Conservation (phyloP, 2,329 filamentous ascomycete species). For the Paracoccidioides brasiliensis region DNA sequence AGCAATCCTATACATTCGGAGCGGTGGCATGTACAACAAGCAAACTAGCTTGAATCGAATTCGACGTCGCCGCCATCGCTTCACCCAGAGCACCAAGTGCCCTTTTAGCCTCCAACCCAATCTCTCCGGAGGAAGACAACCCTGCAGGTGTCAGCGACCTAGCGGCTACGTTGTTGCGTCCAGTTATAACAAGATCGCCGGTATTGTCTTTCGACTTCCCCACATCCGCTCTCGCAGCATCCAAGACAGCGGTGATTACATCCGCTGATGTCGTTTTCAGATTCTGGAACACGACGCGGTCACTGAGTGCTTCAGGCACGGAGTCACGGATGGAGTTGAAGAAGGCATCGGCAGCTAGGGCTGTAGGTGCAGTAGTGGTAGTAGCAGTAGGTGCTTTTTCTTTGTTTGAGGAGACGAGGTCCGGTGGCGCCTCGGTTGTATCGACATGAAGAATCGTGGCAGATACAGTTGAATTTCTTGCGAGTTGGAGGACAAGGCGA, state of each 20-base stretch:
- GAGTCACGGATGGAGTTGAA: constrained; percentile 46
- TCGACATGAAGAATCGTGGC: constrained; percentile 58
- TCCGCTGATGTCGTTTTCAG: constrained; percentile 19
- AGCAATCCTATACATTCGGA: constrained; percentile 12
- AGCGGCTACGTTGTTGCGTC: constrained; percentile 9
- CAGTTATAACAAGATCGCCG: constrained; percentile 55
- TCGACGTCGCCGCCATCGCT: constrained; percentile 40
- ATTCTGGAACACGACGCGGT: constrained; percentile 44
- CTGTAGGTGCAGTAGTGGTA: not conserved
- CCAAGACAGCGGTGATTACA: constrained; percentile 36
- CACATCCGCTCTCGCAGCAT: constrained; percentile 46
- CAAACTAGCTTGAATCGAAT: constrained; percentile 51
- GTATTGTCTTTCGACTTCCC: constrained; percentile 50
- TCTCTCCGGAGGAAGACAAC: constrained; percentile 24
- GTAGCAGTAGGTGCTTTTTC: constrained; percentile 3
- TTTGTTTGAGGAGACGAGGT: not conserved
- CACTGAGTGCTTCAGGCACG: constrained; percentile 37
- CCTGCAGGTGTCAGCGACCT: constrained; percentile 3
- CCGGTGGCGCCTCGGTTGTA: constrained; percentile 10
- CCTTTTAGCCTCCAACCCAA: constrained; percentile 19
- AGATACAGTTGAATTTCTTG: constrained; percentile 63
- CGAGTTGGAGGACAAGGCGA: constrained; percentile 69
- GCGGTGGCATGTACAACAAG: constrained; percentile 53
- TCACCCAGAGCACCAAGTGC: constrained; percentile 25
- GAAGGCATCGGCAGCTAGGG: constrained; percentile 38